Evolutionary conservation across 192 early-diverging fungal genomes (phyloP).

Genomic region (Linnemannia zychae): DNA sequence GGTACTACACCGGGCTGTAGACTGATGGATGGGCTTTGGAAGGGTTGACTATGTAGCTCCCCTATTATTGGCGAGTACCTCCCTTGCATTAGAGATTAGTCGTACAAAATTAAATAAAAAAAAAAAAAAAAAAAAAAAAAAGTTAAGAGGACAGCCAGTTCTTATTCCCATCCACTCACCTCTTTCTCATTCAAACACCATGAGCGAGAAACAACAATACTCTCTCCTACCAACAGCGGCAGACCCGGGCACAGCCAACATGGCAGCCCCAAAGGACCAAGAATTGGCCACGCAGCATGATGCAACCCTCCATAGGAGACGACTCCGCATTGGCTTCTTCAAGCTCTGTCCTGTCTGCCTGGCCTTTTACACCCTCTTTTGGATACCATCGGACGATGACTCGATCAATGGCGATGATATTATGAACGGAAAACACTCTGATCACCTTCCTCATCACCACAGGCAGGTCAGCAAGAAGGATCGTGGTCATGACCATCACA

Average conservation of each 20-base stretch:
- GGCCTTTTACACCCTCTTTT: not conserved
- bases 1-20: too few species aligned
- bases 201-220: constrained; percentile 12
- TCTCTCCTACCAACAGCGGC: constrained; percentile 9
- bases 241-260: not conserved
- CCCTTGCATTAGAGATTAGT: too few species aligned
- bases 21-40: too few species aligned
- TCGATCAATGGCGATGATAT: not conserved
- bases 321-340: constrained; percentile 5
- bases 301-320: not conserved
- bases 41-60: too few species aligned
- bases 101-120: too few species aligned
- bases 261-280: not conserved
- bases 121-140: too few species aligned
- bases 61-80: too few species aligned
- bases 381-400: not conserved
- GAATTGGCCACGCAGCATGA: not conserved
- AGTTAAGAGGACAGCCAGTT: too few species aligned
- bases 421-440: not conserved
- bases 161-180: not conserved
- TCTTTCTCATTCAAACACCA: not conserved
- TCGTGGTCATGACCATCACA: not conserved
- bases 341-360: constrained; percentile 6
- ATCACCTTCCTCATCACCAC: not conserved
- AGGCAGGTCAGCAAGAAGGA: not conserved